These are phyloP conservation scores for Pyricularia grisea DNA, from an alignment of 2,329 filamentous ascomycete species.

Conservation along the genomic window DNA sequence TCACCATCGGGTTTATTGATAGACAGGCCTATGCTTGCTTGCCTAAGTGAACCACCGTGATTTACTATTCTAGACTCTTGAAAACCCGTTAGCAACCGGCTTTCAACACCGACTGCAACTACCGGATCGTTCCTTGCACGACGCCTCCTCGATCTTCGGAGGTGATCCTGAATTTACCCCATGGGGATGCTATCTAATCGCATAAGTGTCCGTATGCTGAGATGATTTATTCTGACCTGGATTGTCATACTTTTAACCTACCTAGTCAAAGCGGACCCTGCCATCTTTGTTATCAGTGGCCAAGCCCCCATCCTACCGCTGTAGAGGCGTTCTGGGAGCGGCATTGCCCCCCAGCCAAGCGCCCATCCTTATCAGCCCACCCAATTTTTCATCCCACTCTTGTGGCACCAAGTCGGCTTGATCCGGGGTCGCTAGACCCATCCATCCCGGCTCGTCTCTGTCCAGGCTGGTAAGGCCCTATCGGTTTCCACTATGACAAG, in stretches of 20 bases:
- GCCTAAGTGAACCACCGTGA: background rate
- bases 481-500: background rate
- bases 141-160: background rate
- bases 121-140: background rate
- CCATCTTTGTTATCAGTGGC: background rate
- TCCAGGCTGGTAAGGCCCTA: background rate
- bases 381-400: background rate
- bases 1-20: background rate
- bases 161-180: background rate
- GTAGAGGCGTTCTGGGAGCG: background rate
- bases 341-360: background rate
- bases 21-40: background rate
- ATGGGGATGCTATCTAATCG: background rate
- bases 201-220: background rate
- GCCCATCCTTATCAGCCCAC: background rate
- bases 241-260: background rate
- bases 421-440: background rate
- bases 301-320: background rate
- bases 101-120: too few relatives aligned
- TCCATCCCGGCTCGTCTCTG: background rate
- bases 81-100: background rate
- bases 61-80: background rate
- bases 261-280: background rate
- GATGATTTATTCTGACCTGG: background rate
- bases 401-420: background rate